These are phyloP conservation scores for Sclerotinia borealis DNA, from an alignment of 2,329 filamentous ascomycete genomes.

Conservation along the genomic window DNA sequence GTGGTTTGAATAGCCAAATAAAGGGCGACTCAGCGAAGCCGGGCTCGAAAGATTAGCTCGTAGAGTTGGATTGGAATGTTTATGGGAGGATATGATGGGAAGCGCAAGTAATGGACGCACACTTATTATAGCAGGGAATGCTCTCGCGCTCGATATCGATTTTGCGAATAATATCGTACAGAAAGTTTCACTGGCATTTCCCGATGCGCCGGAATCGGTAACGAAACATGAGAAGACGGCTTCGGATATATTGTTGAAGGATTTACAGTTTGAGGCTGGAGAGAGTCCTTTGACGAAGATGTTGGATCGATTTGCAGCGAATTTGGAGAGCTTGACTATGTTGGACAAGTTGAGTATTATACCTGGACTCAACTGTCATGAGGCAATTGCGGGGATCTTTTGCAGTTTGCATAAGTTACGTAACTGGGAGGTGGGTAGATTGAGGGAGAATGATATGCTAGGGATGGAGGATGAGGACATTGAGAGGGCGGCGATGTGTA, in stretches of 20 bases:
- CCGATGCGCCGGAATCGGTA: constrained; percentile 52
- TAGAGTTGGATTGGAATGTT: constrained; percentile 57
- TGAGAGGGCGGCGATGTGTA: constrained; percentile 46
- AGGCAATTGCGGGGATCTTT: constrained; percentile 69
- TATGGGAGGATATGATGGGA: constrained; percentile 50
- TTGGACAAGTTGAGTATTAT: constrained; percentile 67
- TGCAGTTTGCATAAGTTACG: constrained; percentile 64
- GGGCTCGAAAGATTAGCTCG: constrained; percentile 67
- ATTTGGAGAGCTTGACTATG: constrained; percentile 62
- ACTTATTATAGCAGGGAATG: constrained; percentile 56
- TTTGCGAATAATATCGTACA: constrained; percentile 57
- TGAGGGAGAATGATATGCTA: constrained; percentile 42
- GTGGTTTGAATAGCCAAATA: constrained; percentile 33
- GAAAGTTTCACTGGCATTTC: constrained; percentile 57
- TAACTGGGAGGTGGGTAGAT: constrained; percentile 58
- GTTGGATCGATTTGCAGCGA: constrained; percentile 63
- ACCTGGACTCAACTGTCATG: constrained; percentile 67
- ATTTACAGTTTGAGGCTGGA: constrained; percentile 52
- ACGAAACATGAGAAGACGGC: constrained; percentile 56
- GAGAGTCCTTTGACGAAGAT: constrained; percentile 64
- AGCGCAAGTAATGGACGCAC: constrained; percentile 45
- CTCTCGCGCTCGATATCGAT: constrained; percentile 55
- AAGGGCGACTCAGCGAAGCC: constrained; percentile 65
- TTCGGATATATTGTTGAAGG: constrained; percentile 57
- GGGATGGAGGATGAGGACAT: constrained; percentile 40